phyloP scores from a whole-genome alignment of 2,329 filamentous ascomycete species.

The Didymella arachidicola region DNA sequence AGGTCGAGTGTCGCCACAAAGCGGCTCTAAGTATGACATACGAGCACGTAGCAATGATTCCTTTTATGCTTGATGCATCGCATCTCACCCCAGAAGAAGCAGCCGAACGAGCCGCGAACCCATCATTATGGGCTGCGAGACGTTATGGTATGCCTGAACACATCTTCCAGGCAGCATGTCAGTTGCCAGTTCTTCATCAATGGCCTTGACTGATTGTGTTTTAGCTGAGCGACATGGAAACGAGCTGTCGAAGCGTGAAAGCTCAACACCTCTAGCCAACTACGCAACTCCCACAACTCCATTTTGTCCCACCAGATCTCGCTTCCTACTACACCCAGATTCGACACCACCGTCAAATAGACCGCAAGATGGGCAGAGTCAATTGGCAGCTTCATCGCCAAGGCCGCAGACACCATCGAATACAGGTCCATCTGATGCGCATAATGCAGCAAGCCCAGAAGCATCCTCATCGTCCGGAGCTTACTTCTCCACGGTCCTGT shows the following conservation, averaged over 20 bases:
- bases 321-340: not conserved
- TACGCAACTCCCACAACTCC: not conserved
- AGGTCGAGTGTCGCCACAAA: not conserved
- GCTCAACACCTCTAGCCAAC: not conserved
- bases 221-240: conserved; percentile 2
- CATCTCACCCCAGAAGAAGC: conserved; percentile 2
- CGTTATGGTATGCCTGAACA: conserved; percentile 7
- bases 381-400: not conserved
- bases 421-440: not conserved
- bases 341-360: not conserved
- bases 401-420: not conserved
- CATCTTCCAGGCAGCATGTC: conserved; percentile 5
- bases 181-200: not conserved
- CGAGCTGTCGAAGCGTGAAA: not conserved
- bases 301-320: not conserved
- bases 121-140: not conserved
- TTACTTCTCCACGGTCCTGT: not conserved
- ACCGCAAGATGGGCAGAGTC: not conserved
- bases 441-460: not conserved
- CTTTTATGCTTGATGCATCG: conserved; percentile 4
- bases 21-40: not conserved
- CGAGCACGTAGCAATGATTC: conserved; percentile 1
- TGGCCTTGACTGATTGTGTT: not conserved
- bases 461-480: not conserved
- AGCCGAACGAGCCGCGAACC: conserved; percentile 1